Conservation (phyloP, 2,329 filamentous ascomycete genomes). For the Cytospora chrysosperma region DNA sequence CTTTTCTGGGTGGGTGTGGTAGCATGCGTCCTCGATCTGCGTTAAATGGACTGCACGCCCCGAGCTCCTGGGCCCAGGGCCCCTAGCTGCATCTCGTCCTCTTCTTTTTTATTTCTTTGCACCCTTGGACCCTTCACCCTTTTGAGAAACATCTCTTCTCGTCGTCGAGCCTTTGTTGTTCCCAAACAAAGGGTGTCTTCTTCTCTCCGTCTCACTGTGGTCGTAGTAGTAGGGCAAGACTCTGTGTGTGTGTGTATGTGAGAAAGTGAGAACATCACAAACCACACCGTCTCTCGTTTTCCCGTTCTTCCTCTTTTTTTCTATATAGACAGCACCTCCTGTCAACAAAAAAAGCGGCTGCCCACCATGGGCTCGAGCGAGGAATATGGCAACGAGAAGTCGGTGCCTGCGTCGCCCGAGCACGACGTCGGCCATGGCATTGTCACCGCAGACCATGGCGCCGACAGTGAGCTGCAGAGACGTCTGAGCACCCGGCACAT, state of each 20-base stretch:
- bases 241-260: too few relatives aligned
- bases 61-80: slow-evolving; percentile 3
- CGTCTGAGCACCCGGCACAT: slow-evolving; percentile 46
- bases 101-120: not conserved
- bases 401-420: slow-evolving; percentile 11
- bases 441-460: slow-evolving; percentile 19
- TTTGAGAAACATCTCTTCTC: too few relatives aligned
- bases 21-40: not conserved
- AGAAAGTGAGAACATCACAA: too few relatives aligned
- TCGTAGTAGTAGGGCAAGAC: too few relatives aligned
- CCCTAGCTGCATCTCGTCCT: not conserved
- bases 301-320: not conserved
- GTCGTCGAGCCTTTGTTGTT: not conserved
- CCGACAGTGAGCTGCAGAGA: slow-evolving; percentile 35
- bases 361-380: slow-evolving; percentile 20
- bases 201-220: not conserved
- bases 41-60: slow-evolving; percentile 20
- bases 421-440: slow-evolving; percentile 1
- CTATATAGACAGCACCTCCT: not conserved
- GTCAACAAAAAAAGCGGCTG: not conserved
- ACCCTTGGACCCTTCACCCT: not conserved
- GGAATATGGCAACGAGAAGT: slow-evolving; percentile 17
- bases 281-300: not conserved
- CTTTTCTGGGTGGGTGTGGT: too few relatives aligned
- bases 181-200: too few relatives aligned